Conservation (phyloP, 352 stramenopile species). For the Stramenopiles sp. region DNA sequence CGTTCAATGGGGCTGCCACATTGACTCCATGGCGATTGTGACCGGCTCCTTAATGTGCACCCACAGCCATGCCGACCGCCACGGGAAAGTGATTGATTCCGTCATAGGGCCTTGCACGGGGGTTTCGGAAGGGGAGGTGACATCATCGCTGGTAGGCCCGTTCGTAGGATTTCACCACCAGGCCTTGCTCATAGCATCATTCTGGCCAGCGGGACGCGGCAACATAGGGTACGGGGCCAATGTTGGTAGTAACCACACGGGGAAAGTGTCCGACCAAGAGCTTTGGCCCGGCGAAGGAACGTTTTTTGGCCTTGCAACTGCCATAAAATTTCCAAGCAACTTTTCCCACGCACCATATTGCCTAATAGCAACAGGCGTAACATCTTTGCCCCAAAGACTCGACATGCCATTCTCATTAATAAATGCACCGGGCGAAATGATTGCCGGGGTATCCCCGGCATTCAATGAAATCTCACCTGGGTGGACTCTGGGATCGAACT, state of each 20-base stretch:
- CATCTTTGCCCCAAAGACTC: conserved; percentile 57
- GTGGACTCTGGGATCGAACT: conserved; percentile 64
- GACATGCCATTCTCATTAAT: conserved; percentile 47
- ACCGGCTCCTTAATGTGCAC: conserved; percentile 46
- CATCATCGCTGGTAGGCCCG: conserved; percentile 64
- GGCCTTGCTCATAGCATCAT: conserved; percentile 61
- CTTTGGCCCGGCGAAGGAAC: conserved; percentile 69
- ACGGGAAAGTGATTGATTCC: conserved; percentile 56
- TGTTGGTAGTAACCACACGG: conserved; percentile 86
- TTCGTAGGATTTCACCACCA: conserved; percentile 86
- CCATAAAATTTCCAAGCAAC: conserved; percentile 83
- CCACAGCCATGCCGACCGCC: conserved; percentile 43
- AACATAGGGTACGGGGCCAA: conserved; percentile 83
- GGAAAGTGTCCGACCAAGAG: conserved; percentile 53
- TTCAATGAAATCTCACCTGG: conserved; percentile 59
- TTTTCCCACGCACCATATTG: conserved; percentile 70
- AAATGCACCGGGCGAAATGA: conserved; percentile 42
- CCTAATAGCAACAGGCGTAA: conserved; percentile 73
- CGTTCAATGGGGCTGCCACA: conserved; percentile 21
- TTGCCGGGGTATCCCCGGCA: conserved; percentile 47
- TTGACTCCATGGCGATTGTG: conserved; percentile 44
- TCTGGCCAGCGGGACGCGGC: conserved; percentile 70
- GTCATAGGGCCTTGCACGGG: conserved; percentile 46
- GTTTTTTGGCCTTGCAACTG: conserved; percentile 78
- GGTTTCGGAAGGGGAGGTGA: conserved; percentile 64